These are phyloP conservation scores for Lavandula angustifolia DNA, from an alignment of 257 asterid species.

Conservation along the genomic window DNA sequence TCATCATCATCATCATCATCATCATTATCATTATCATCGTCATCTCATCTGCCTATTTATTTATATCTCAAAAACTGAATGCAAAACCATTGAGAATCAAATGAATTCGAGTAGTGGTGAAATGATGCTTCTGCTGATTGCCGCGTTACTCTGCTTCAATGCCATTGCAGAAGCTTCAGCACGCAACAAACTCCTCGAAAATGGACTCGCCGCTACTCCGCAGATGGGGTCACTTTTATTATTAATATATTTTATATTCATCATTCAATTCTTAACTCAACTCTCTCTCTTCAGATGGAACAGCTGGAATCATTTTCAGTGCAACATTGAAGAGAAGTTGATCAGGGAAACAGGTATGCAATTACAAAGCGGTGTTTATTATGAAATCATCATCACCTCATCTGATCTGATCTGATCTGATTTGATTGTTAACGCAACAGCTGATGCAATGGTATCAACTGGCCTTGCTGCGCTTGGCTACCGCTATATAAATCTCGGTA, in stretches of 20 bases:
- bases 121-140: neutral
- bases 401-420: no score
- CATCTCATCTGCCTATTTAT: no score
- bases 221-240: slow-evolving; percentile 67
- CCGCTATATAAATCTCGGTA: slow-evolving; percentile 67
- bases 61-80: no score
- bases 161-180: slow-evolving; percentile 19
- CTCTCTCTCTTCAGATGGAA: slow-evolving; percentile 93
- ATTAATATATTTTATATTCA: neutral
- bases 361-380: no score
- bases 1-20: no score
- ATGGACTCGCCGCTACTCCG: slow-evolving; percentile 75
- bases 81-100: neutral
- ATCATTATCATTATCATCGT: no score
- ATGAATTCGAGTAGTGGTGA: neutral
- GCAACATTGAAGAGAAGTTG: slow-evolving; percentile 67
- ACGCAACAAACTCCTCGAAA: slow-evolving; percentile 36
- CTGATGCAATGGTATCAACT: slow-evolving; percentile 75
- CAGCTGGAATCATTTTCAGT: slow-evolving; percentile 93
- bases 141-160: slow-evolving; percentile 23
- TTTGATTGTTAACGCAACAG: slow-evolving; percentile 34
- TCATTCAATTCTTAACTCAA: no score
- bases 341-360: slow-evolving; percentile 68
- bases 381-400: no score
- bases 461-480: slow-evolving; percentile 79